phyloP scores from a whole-genome alignment of 805 yeast genomes.

The Candida easanensis region DNA sequence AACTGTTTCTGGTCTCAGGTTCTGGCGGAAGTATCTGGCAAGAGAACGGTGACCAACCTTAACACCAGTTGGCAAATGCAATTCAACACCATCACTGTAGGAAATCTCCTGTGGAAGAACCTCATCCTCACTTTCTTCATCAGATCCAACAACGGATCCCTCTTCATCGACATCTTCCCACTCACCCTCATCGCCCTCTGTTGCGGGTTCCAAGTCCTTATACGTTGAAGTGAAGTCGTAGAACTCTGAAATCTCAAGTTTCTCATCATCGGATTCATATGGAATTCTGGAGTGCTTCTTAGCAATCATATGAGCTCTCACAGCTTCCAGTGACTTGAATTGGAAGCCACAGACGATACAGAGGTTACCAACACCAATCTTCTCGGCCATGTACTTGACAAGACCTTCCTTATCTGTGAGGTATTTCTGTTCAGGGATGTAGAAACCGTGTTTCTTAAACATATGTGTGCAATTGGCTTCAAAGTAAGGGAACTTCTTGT shows the following conservation, averaged over 20 bases:
- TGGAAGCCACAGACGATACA: conserved; percentile 84
- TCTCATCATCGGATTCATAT: conserved; percentile 80
- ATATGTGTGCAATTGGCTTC: conserved; percentile 67
- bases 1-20: conserved; percentile 53
- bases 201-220: conserved; percentile 27
- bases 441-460: conserved; percentile 78
- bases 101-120: conserved; percentile 39
- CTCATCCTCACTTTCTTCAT: conserved; percentile 32
- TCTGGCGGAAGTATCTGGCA: conserved; percentile 76
- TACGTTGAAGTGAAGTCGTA: conserved; percentile 86
- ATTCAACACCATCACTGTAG: conserved; percentile 63
- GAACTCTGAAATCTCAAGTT: conserved; percentile 83
- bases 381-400: conserved; percentile 77
- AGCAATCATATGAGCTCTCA: conserved; percentile 84
- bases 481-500: conserved; percentile 41
- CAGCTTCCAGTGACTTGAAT: conserved; percentile 81
- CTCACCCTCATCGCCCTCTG: conserved; percentile 29
- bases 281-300: conserved; percentile 91
- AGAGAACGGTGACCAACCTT: conserved; percentile 85
- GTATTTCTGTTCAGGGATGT: conserved; percentile 79
- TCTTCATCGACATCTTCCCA: conserved; percentile 32
- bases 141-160: conserved; percentile 36
- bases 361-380: conserved; percentile 86
- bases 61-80: conserved; percentile 79
- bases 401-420: conserved; percentile 72